Base-by-base conservation (phyloP, 1,139 yeast species). In the Candida glucosophila region DNA sequence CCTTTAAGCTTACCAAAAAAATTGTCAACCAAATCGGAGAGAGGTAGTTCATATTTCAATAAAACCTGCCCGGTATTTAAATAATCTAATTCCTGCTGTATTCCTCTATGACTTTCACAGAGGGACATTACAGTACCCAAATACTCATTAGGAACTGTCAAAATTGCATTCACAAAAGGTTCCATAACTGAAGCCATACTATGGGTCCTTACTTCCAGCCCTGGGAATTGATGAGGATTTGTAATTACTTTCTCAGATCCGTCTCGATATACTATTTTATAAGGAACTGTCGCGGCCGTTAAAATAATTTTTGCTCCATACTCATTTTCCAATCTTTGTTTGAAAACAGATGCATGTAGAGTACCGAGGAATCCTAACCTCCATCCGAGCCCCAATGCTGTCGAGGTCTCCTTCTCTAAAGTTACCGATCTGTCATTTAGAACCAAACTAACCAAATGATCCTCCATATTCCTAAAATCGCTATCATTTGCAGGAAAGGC, bases 311-410 rank as follows among this genome's bases (percentile, higher is more conserved):
- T 79, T 2, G 95, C 88, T 3, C 97, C 97, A 44, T 90, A 90
- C 47, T 90, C 98, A 35, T 80, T 82, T 40, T 86, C 94, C 31
- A 90, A 60, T 27, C 98, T 59, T 43, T 90, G 96, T 39, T 82
- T 79, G 52, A 90, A 90, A 2, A 90, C 97, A 12, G 94, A 78
- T 0, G 97, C 96, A 59, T 90, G 98, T 19, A 90, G 55, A 0
- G 96, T 85, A 0, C 98, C 98, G 24, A 90, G 58, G 45, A 90
- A 90, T 1, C 98, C 98, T 20, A 90, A 58, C 48, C 97, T 72
- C 98, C 98, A 90, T 16, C 98, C 98, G 42, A 88, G 88, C 0
- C 98, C 98, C 32, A 90, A 61, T 0, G 98, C 98, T 44, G 78
- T 82, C 0, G 97, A 86, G 0, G 95, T 82, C 43, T 90, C 96